Evolutionary conservation across 768 basidiomycete genomes (phyloP), one percentile per base, ranked within the genome.

Genomic region (Boletus barrowsii): DNA sequence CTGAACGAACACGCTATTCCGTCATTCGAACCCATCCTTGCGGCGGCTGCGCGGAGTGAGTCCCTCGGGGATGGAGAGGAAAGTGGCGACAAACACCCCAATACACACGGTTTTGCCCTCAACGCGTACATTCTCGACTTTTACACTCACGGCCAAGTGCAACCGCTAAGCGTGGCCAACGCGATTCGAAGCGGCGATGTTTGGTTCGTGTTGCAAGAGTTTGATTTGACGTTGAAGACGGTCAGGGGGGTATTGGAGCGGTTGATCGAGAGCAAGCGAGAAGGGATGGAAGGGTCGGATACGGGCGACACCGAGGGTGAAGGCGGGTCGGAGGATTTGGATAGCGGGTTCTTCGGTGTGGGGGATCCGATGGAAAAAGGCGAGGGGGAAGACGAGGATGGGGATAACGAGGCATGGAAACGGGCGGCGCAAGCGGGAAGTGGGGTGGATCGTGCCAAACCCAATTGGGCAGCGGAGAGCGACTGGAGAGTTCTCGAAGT

Each of bases 41-140:
- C 61, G 61, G 58, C 3, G 50, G 62, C 13, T 59, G 64, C 45
- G 59, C 68, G 45, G 59, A 63, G 2, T 20, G 61, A 8, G 30
- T 9, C 22, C 4, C 22, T 22, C 20, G 8, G 6, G 9, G 32
- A 42, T 8, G 40, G 6, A 4, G 44, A 48, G 5, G 17, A 47
- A 10, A 10, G 44, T 2, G 46, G 30, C 22, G 29, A 56, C 13
- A 35, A 36, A 22, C 18, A 15, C 2, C 6, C 37, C 22, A 55
- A 48, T 5, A 4, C 15, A 7, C 29, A n/a, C 15, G 10, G 36
- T 6, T 68, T 69, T 42, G 70, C 69, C 10, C 73, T 87, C 42
- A 88, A 88, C 55, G 86, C 83, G 0, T 87, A 87, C 60, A 65
- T 88, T 15, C 70, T 80, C 42, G 88, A 90, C 62, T 90, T 87